phyloP scores from a whole-genome alignment of 176 grass and related monocot genomes.

The Triticum aestivum region IWGSC_CS_RefSeq_v2.1 NC_057794.1:70085205-70085704 shows the following conservation, averaged over 20 bases:
- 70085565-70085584: slow-evolving; percentile 65
- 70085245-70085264: background rate
- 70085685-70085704: background rate
- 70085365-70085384: background rate
- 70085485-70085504: slow-evolving; percentile 45
- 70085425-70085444: background rate
- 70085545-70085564: slow-evolving; percentile 83
- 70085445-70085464: background rate
- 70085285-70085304: background rate
- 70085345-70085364: background rate
- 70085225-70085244: background rate
- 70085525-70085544: slow-evolving; percentile 88
- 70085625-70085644: slow-evolving; percentile 90
- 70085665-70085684: background rate
- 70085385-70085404: background rate
- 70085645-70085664: background rate
- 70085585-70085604: slow-evolving; percentile 90
- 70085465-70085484: background rate
- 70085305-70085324: background rate
- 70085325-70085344: background rate
- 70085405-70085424: background rate
- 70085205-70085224: too few relatives aligned
- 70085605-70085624: slow-evolving; percentile 83
- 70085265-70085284: background rate
- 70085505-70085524: slow-evolving; percentile 88